Base-by-base conservation (phyloP, 2,329 filamentous ascomycete species). In the Dichotomopilus funicola region DNA sequence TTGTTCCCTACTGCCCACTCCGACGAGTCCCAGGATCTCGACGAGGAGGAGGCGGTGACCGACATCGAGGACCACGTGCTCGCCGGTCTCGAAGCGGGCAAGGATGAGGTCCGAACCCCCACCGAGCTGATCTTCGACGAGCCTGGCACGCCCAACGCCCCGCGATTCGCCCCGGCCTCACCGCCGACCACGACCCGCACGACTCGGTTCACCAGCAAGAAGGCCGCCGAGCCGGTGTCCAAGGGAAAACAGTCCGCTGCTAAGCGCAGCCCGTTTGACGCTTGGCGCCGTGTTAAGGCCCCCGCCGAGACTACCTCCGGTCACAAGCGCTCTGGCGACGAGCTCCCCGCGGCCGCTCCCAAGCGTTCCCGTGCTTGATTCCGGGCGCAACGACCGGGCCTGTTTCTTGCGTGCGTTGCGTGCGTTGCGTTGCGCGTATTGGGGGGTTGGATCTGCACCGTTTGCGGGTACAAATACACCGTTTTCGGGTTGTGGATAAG, bases 271-370 rank as follows among this genome's bases (percentile, higher is more conserved):
- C 82, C 82, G 2, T 89, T 89, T 63, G 83, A 87, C 63, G 76
- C 76, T 41, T 90, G 86, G 86, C 79, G 75, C 60, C 81, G 85
- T 56, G 82, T 81, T 63, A 89, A 89, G 75, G 73, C 70, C 63
- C 66, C 72, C 68, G 51, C 60, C 34, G 56, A 68, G n/a, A 63
- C 67, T 36, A 69, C 69, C 19, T 2, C 19, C 58, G 72, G 73
- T 58, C 74, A 67, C 58, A 80, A 76, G 71, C 73, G 73, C 59
- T 65, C 70, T 41, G 75, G 70, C 34, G 72, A 73, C 27, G 54
- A 66, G 10, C 55, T 59, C 33, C 37, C 63, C 19, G 61, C 63
- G 36, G 63, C 65, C 33, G 64, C 71, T 31, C 60, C 69, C 49
- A 80, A 79, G 67, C 73, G 76, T 57, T 63, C 65, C 46, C 64